Base-by-base conservation (phyloP, 352 stramenopile species). In the Blastocystis sp. region DNA sequence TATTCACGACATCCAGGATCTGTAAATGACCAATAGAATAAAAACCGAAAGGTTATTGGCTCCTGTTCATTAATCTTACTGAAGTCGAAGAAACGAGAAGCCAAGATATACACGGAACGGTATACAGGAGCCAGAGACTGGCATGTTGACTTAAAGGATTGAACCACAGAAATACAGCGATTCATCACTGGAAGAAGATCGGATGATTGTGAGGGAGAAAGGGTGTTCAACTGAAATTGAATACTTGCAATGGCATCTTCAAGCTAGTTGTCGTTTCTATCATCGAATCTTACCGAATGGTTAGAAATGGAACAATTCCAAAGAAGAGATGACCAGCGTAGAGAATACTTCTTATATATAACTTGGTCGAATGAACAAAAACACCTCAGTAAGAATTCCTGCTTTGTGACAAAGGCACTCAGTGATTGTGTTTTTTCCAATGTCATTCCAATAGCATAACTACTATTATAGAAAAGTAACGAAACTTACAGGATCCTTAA, bases 251-350 rank as follows among this genome's bases (percentile, higher is more conserved):
- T 54, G 0, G 37, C 37, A 56, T 35, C 35, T 19, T 35, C 21
- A 16, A 49, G 14, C 4, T 56, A 35, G 0, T 16, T 19, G 11
- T 77, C 29, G 11, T 77, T 24, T 51, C n/a, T 77, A 0, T 3
- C 4, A 11, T 27, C 5, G 11, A 56, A 12, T 58, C 37, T 24
- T n/a, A 77, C 65, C 51, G 29, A 61, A 32, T 3, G 12, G 54
- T n/a, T 32, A 61, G 54, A 61, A 12, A 61, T 61, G 3, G 54
- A 83, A 39, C 32, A 43, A 42, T 83, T 83, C 71, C 71, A 83
- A 1, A 83, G 71, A 12, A 83, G 12, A 19, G 71, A 65, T 9
- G 71, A 83, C 46, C 46, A 83, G 1, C 71, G 71, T 67, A 29
- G 56, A 1, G 54, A 49, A 59, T 83, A 83, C 29, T 83, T 83